Evolutionary conservation across 2,329 filamentous ascomycete species (phyloP), one percentile per base, ranked within the genome.

Genomic region (Aspergillus ustus): DNA sequence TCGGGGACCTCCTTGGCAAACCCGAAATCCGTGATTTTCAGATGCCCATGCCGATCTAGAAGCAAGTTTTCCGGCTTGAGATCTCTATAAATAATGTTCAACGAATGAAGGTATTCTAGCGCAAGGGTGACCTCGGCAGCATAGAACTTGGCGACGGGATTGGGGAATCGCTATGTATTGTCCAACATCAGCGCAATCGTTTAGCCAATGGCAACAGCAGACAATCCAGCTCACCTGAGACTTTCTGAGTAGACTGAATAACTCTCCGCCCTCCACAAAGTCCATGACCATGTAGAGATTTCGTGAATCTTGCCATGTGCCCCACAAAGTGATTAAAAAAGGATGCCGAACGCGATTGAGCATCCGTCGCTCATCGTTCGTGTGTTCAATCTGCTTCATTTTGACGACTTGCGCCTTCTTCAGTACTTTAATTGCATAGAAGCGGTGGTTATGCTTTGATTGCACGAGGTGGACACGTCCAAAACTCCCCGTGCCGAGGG

Each of bases 261-360:
- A 84, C 83, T 99, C 95, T 73, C 95, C 95, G 69, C 95, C 95
- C 80, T 99, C 95, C 57, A 99, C 94, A 82, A 99, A 99, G 78
- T 99, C 95, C 95, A 99, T 99, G 72, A 99, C 95, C 95, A 99
- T 99, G 85, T 99, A 99, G 40, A 99, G 83, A 76, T 97, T 98
- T 80, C 89, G 93, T 54, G 89, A 86, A 73, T 99, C 95, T 76
- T 98, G 94, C 78, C 98, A 99, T 9, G 95, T 99, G 61, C 95
- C 95, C 95, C 95, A 99, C 45, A 99, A 84, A 1, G 95, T 99
- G 75, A 99, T 95, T 66, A 99, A 84, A 81, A 99, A 99, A 13
- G 95, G 93, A 79, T 99, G 94, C 78, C 97, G 96, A 77, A 98
- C 95, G 77, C 96, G 91, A 76, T 92, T 91, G 72, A 99, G 82